Evolutionary conservation across 2,329 filamentous ascomycete genomes (phyloP), one percentile per base, ranked within the genome.

Genomic region (Akanthomyces dipterigenus): DNA sequence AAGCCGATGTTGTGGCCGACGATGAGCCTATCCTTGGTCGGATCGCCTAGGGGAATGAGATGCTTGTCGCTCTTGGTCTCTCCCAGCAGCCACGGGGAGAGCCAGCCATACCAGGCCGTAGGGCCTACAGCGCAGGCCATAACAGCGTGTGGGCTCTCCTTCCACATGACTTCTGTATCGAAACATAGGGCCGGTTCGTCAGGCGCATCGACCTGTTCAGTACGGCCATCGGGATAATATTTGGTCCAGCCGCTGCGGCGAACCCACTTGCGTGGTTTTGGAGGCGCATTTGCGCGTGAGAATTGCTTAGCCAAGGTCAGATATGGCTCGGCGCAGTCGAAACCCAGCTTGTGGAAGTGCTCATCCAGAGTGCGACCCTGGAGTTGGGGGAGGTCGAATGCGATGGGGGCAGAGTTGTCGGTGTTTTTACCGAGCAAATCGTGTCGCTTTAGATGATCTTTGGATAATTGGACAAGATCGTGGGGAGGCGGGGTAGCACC

Each of bases 1-100:
- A 96, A 99, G 22, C 95, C 95, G 62, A 99, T 86, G 66, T 99
- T 99, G 75, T 99, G 95, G 2, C 95, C 95, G 24, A 99, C 85
- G 48, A 99, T 82, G 55, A 99, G 84, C 50, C 92, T 86, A 26
- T 89, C 82, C 64, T 84, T 81, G 2, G 78, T 79, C 8, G 88
- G 85, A 68, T 97, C 88, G 34, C 95, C 96, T 7, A 99, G 76
- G 0, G 96, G 92, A 54, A 99, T 88, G 14, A 99, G 78, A 63
- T 99, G 93, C 53, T 85, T 83, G 69, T 91, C 83, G 36, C 86
- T 86, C 40, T 89, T 78, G 1, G 90, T 88, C 77, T 98, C 91
- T 34, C 87, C 90, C 20, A 99, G 76, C 40, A 99, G 77, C 93
- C 93, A 99, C 0, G 95, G 95, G 14, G 95, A 99, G 58, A 99